Base-by-base conservation (phyloP, 352 stramenopile genomes). In the Globisporangium viniferum region DNA sequence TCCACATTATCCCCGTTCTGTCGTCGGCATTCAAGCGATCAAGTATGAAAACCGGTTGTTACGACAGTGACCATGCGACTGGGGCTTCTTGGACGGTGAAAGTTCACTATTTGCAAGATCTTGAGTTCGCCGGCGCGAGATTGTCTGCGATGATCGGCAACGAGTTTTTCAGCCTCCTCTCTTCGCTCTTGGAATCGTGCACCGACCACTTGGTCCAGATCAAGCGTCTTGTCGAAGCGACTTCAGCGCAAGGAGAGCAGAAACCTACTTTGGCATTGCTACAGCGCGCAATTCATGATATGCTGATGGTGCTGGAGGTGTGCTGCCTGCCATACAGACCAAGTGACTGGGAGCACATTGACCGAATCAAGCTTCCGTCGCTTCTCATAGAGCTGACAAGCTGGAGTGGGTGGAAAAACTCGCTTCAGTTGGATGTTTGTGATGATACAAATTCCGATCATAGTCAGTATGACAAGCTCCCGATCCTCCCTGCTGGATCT, bases 361-460 rank as follows among this genome's bases (percentile, higher is more conserved):
- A 81, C 36, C 59, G 57, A n/a, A 94, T 85, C 36, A 82, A 83
- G 14, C 79, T 95, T 18, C 67, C 89, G 10, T 66, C 73, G 1
- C 66, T 95, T 18, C 63, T 96, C 33, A 92, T 81, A 8, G 82
- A 96, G 48, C 62, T 94, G 22, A 83, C 75, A 5, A 91, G 77
- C 56, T 96, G 89, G 89, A 80, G 74, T 22, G 79, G 79, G 56
- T 96, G 88, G 88, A 88, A 93, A 59, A 77, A 62, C n/a, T 84
- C 80, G 20, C 73, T 91, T 8, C 68, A 81, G 36, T 81, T 89
- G 53, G 78, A 93, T 51, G 63, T 76, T 36, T 62, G 60, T 10
- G 82, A 93, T 29, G 78, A 78, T 29, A 66, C 70, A 1, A 33
- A 59, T 2, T 58, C 68, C 1, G 84, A 92, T 62, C 35, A 36